These are phyloP conservation scores for Thuja plicata DNA, from an alignment of 83 land plant species.

Conservation along the genomic window DNA sequence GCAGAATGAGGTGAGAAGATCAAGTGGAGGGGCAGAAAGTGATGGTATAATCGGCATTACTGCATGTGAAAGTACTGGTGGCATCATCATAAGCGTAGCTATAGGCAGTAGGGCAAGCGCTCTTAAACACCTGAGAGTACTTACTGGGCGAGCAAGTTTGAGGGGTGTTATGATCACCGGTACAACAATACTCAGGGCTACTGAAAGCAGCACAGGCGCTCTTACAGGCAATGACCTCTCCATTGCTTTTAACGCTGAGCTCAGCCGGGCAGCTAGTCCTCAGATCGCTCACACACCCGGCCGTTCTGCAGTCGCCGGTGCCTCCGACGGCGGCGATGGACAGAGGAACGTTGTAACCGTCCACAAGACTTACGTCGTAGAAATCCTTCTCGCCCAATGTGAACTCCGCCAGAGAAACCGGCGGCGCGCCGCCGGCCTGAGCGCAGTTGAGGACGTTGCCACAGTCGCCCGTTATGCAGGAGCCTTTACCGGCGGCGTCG, in stretches of 20 bases:
- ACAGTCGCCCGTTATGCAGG: conserved; percentile 68
- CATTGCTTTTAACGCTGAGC: conserved; percentile 2
- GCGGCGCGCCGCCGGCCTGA: conserved; percentile 56
- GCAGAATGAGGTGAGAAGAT: no score
- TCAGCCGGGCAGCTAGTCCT: conserved; percentile 34
- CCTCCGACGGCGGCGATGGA: conserved; percentile 26
- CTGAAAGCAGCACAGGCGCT: conserved; percentile 50
- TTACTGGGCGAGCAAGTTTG: conserved; percentile 53
- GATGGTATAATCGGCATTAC: conserved; percentile 56
- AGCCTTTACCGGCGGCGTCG: conserved; percentile 20
- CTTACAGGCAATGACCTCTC: conserved; percentile 31
- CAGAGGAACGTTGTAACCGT: conserved; percentile 2
- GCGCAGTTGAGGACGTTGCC: conserved; percentile 39
- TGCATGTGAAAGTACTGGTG: conserved; percentile 78
- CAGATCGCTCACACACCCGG: conserved; percentile 26
- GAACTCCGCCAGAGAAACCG: conserved; percentile 62
- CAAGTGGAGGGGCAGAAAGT: conserved; percentile 66
- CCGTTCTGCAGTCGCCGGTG: conserved; percentile 34
- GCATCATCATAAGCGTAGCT: conserved; percentile 89
- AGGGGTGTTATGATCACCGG: conserved; percentile 53
- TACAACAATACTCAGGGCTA: conserved; percentile 59
- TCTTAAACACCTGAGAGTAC: conserved; percentile 54
- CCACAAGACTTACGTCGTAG: conserved; percentile 21
- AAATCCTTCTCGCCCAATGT: conserved; percentile 30
- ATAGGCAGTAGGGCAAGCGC: conserved; percentile 79